Evolutionary conservation across 2,329 filamentous ascomycete genomes (phyloP).

Genomic region (Periconia macrospinosa): DNA sequence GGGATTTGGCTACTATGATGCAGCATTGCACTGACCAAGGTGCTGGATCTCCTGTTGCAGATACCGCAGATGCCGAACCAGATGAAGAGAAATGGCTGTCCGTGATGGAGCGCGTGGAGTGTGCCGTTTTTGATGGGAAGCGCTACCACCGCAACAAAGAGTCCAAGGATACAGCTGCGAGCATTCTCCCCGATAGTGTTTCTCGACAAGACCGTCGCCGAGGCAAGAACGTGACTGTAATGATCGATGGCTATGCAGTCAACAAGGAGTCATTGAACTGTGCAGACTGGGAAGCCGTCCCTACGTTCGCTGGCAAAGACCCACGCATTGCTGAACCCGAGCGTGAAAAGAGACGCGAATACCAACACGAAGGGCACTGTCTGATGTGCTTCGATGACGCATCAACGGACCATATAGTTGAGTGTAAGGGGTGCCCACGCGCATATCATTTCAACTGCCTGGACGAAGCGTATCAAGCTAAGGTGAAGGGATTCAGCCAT

Average conservation of each 20-base stretch:
- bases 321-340: slow-evolving; percentile 53
- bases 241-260: slow-evolving; percentile 59
- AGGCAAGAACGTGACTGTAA: slow-evolving; percentile 61
- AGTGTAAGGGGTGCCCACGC: slow-evolving; percentile 58
- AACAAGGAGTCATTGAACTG: slow-evolving; percentile 59
- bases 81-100: slow-evolving; percentile 61
- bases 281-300: slow-evolving; percentile 59
- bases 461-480: slow-evolving; percentile 42
- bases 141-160: slow-evolving; percentile 48
- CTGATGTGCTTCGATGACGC: slow-evolving; percentile 51
- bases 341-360: slow-evolving; percentile 51
- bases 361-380: slow-evolving; percentile 56
- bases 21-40: slow-evolving; percentile 58
- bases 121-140: slow-evolving; percentile 60
- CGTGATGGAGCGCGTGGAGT: slow-evolving; percentile 60
- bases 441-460: slow-evolving; percentile 58
- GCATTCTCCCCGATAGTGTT: slow-evolving; percentile 44
- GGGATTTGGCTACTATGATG: slow-evolving; percentile 59
- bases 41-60: slow-evolving; percentile 41
- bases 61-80: slow-evolving; percentile 42
- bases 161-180: slow-evolving; percentile 25
- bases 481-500: slow-evolving; percentile 46
- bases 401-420: slow-evolving; percentile 50
- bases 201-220: slow-evolving; percentile 53
- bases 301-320: slow-evolving; percentile 60